Conservation (phyloP, 1,139 yeast genomes). For the Martiniozyma asiatica region DNA sequence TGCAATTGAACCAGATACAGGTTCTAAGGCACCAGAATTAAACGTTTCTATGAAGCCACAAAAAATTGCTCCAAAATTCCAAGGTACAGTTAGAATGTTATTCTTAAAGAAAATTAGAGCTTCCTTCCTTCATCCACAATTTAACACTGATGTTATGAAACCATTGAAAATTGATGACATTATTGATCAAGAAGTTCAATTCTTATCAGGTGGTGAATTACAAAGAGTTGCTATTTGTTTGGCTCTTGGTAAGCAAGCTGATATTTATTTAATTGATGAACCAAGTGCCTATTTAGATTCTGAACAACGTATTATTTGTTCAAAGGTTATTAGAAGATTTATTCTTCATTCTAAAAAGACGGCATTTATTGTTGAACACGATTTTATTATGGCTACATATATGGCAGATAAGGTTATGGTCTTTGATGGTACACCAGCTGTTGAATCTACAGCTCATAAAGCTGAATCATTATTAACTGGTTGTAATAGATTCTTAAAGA, state of each 20-base stretch:
- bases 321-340: slow-evolving; percentile 95
- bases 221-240: slow-evolving; percentile 97
- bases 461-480: slow-evolving; percentile 94
- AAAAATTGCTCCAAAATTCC: slow-evolving; percentile 95
- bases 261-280: slow-evolving; percentile 91
- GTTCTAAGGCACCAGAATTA: slow-evolving; percentile 62
- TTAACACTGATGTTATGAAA: slow-evolving; percentile 95
- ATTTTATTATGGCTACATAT: slow-evolving; percentile 98
- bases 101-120: slow-evolving; percentile 94
- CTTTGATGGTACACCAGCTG: slow-evolving; percentile 89
- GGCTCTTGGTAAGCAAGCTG: slow-evolving; percentile 90
- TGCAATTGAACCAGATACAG: slow-evolving; percentile 74
- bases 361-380: slow-evolving; percentile 98
- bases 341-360: slow-evolving; percentile 94
- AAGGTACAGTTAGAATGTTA: slow-evolving; percentile 95
- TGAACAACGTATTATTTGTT: slow-evolving; percentile 98
- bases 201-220: slow-evolving; percentile 97
- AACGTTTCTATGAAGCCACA: slow-evolving; percentile 97
- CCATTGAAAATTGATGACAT: slow-evolving; percentile 89
- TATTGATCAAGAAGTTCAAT: slow-evolving; percentile 94
- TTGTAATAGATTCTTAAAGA: slow-evolving; percentile 92
- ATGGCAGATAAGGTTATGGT: slow-evolving; percentile 98
- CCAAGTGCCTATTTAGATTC: slow-evolving; percentile 98
- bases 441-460: slow-evolving; percentile 65
- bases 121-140: slow-evolving; percentile 89